Base-by-base conservation (phyloP, 495 filamentous ascomycete species). In the Elaphomyces granulatus region DNA sequence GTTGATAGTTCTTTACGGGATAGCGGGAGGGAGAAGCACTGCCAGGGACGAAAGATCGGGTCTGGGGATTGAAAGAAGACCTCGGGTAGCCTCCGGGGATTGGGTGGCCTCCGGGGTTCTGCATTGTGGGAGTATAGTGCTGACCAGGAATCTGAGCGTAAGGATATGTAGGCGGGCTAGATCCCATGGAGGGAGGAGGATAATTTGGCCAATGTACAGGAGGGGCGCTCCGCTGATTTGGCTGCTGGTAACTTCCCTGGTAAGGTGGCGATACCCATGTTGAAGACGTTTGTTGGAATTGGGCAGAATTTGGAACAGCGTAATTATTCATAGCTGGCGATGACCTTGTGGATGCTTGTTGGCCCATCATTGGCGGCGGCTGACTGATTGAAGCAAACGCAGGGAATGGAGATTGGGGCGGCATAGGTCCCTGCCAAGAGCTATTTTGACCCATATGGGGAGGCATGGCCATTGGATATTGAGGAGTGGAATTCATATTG, bases 31-130 rank as follows among this genome's bases (percentile, higher is more conserved):
- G 17, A 8, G 57, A 37, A 28, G 55, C 42, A 32, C 54, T 51
- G 15, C 70, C 68, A 15, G 87, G 87, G 32, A 94, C 72, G 51
- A 95, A 95, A 2, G 84, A 77, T 43, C 87, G 81, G 8, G 83
- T 94, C 57, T 93, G 86, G 0, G 87, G 87, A 48, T 95, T 94
- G 66, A 95, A 94, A 15, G 80, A 72, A 50, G 84, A 80, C 16
- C 85, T 68, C 51, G 77, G 81, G 56, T 80, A 92, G 58, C 78
- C 85, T 14, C 81, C 83, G 10, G 83, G 82, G 32, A 93, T 71
- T 20, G 81, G 78, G 53, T 90, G 82, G 43, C 78, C 70, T 34
- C 70, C 61, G 35, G 59, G 48, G 38, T 50, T 75, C 52, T 80
- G 77, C 32, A 78, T 67, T 38, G 75, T 70, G 30, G 75, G 59